Base-by-base conservation (phyloP, 2,329 filamentous ascomycete genomes). In the Penicillium sp. region DNA sequence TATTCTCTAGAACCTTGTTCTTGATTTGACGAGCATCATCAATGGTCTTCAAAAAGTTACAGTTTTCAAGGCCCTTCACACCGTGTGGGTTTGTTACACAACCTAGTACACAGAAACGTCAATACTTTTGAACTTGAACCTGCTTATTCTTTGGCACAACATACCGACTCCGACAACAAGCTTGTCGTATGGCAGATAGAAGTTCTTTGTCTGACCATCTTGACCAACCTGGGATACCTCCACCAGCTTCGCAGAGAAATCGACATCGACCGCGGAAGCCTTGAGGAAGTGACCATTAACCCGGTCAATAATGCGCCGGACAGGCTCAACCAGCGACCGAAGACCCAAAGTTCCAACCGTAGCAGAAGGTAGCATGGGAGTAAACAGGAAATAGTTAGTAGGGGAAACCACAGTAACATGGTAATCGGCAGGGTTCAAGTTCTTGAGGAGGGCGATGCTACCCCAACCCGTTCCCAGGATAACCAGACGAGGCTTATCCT, bases 141-240 rank as follows among this genome's bases (percentile, higher is more conserved):
- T 21, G 29, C 37, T 35, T 33, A 25, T 35, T 48, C 13, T 19
- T 9, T 13, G 42, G 43, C 27, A 50, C 19, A 48, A 72, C 79
- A 56, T 74, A 82, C 81, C 93, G 58, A 97, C 93, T 27, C 88
- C 93, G 67, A 99, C 82, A 29, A 99, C 89, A 47, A 99, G 82
- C 78, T 99, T 99, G 74, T 99, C 95, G 72, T 99, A 99, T 0
- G 94, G 94, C 1, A 99, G 83, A 72, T 99, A 99, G 78, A 97
- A 99, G 41, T 86, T 82, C 56, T 86, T 81, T 67, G 89, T 86
- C n/a, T 90, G 80, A 5, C 94, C 94, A 58, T 81, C 76, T 4
- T 84, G 75, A 64, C 92, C 89, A 3, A 81, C 71, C 65, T 95
- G 90, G 0, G 89, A 87, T 1, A 96, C 84, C 73, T 99, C 94